These are phyloP conservation scores for Purpureocillium lavendulum DNA, from an alignment of 2,329 filamentous ascomycete species.

Conservation along the genomic window DNA sequence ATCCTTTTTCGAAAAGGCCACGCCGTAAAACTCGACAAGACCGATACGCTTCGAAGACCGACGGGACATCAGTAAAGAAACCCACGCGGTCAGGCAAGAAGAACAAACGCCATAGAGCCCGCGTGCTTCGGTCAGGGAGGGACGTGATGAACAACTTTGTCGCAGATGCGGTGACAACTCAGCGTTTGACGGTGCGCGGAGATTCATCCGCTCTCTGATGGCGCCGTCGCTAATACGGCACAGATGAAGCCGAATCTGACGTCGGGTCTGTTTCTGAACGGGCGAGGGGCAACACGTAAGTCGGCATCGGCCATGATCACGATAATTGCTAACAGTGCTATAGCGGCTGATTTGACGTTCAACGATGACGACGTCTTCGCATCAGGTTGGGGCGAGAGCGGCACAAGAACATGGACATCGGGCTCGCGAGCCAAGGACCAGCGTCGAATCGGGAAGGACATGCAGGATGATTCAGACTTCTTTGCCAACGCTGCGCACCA, in stretches of 20 bases:
- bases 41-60: constrained; percentile 9
- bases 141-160: constrained; percentile 48
- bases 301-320: constrained; percentile 9
- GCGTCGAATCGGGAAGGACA: constrained; percentile 20
- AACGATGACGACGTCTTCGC: constrained; percentile 39
- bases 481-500: constrained; percentile 14
- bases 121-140: constrained; percentile 25
- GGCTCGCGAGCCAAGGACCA: constrained; percentile 12
- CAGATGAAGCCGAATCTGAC: constrained; percentile 25
- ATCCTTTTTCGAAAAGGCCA: constrained; percentile 1
- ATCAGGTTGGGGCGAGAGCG: not conserved
- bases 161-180: constrained; percentile 41
- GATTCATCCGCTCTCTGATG: not conserved
- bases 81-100: not conserved
- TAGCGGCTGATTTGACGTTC: constrained; percentile 45
- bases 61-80: not conserved
- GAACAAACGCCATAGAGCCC: constrained; percentile 12
- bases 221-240: not conserved
- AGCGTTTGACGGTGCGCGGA: constrained; percentile 20
- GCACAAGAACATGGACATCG: not conserved
- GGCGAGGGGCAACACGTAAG: constrained; percentile 12
- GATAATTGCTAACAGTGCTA: constrained; percentile 7
- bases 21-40: constrained; percentile 4
- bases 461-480: constrained; percentile 27
- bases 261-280: constrained; percentile 24